These are phyloP conservation scores for Ustilago tritici DNA, from an alignment of 1,284 basidiomycete genomes.

Conservation along the genomic window DNA sequence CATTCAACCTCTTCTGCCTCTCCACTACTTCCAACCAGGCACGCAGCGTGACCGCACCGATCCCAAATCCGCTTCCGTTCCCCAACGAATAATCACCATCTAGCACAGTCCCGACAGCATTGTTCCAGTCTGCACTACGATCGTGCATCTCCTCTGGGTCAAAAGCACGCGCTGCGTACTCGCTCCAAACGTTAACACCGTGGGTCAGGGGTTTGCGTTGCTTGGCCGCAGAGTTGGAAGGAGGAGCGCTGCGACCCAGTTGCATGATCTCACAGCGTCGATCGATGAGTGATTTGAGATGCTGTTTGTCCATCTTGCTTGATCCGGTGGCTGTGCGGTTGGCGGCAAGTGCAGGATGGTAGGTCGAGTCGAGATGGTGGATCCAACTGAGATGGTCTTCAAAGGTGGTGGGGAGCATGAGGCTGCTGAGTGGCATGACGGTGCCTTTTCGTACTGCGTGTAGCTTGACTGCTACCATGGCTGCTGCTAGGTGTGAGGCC, in stretches of 20 bases:
- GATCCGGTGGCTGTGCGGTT: conserved; percentile 20
- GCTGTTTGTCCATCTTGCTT: conserved; percentile 32
- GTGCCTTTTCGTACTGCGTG: conserved; percentile 47
- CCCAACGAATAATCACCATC: conserved; percentile 60
- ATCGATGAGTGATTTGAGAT: conserved; percentile 40
- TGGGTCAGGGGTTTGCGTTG: not conserved
- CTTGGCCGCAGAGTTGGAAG: not conserved
- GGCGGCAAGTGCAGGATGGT: conserved; percentile 35
- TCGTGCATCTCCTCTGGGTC: conserved; percentile 39
- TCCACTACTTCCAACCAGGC: conserved; percentile 33
- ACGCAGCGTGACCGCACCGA: conserved; percentile 34
- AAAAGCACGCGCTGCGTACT: conserved; percentile 12
- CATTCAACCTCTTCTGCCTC: conserved; percentile 24
- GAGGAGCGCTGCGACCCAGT: conserved; percentile 37
- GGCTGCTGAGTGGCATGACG: conserved; percentile 28
- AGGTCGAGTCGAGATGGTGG: conserved; percentile 35
- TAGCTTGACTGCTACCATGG: conserved; percentile 47
- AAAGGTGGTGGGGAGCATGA: conserved; percentile 33
- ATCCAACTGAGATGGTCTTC: conserved; percentile 42
- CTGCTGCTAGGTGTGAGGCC: conserved; percentile 19
- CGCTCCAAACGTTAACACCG: conserved; percentile 16
- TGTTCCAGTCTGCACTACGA: conserved; percentile 40
- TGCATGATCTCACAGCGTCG: conserved; percentile 46
- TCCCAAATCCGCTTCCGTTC: conserved; percentile 47
- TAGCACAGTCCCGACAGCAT: conserved; percentile 49